A percentile compares a stretch with the other conserved stretches of the same genome.
Conservation (phyloP, 1,284 basidiomycete species). For the Rhodotorula mucilaginosa region DNA sequence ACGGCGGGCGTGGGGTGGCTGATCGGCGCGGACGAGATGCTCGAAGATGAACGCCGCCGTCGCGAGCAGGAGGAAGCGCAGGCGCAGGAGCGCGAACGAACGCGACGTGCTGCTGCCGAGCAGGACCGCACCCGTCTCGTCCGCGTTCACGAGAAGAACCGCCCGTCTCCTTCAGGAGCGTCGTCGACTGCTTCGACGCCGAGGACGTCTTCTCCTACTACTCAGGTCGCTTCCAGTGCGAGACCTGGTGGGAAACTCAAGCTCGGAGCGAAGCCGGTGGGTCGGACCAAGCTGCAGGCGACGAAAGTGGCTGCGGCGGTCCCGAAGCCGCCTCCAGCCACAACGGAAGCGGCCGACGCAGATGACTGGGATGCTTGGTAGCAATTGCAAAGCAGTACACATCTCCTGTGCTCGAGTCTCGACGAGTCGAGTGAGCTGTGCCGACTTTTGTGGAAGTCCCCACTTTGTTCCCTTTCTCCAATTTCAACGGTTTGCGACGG, state of each 20-base stretch:
- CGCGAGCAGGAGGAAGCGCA: not conserved
- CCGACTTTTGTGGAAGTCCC: no score
- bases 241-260: no score
- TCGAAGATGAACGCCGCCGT: conserved; percentile 3
- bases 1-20: conserved; percentile 83
- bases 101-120: not conserved
- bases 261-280: not conserved
- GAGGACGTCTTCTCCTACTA: not conserved
- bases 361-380: conserved; percentile 10
- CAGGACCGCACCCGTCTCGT: not conserved
- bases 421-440: no score
- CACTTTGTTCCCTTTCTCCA: no score
- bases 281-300: not conserved
- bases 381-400: not conserved
- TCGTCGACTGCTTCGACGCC: not conserved
- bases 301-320: not conserved
- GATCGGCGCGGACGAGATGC: conserved; percentile 65
- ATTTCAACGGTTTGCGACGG: no score
- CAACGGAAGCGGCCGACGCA: not conserved
- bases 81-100: not conserved
- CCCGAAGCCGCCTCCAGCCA: no score
- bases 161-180: not conserved
- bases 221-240: no score
- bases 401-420: no score
- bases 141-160: no score